Evolutionary conservation across 495 filamentous ascomycete genomes (phyloP).

Genomic region (Aspergillus ostianus): DNA sequence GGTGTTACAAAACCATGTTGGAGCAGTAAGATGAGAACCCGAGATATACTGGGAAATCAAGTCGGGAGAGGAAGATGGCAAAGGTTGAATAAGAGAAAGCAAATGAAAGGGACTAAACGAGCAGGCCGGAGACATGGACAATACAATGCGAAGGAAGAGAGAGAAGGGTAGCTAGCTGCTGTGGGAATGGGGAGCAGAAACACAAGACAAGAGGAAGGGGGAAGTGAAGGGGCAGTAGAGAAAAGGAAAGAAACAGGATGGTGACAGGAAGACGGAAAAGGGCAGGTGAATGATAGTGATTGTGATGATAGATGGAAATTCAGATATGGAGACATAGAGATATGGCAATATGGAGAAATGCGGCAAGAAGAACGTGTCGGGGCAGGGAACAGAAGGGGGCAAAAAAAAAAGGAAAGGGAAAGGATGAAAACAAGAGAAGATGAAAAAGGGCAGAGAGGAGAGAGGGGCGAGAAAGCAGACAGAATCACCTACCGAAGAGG

Average conservation of each 20-base stretch:
- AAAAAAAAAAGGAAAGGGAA: constrained; percentile 5
- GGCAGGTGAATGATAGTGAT: neutral
- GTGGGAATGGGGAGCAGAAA: neutral
- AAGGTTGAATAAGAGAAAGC: neutral
- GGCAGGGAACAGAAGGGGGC: neutral
- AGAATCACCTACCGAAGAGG: neutral
- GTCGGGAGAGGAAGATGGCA: neutral
- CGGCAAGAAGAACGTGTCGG: neutral
- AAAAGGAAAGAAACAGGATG: constrained; percentile 7
- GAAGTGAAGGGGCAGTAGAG: constrained; percentile 3
- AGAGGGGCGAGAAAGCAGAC: neutral
- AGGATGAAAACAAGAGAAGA: constrained; percentile 3
- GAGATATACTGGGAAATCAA: constrained; percentile 5
- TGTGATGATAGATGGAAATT: neutral
- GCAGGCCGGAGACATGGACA: neutral
- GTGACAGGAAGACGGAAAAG: neutral
- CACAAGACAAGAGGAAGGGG: neutral
- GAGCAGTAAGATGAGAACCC: neutral
- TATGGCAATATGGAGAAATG: too few relatives aligned
- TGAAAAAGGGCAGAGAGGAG: neutral
- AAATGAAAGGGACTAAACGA: neutral
- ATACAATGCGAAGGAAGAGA: neutral
- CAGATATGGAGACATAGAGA: neutral
- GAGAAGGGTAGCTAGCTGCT: neutral
- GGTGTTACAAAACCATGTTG: too few relatives aligned